Conservation (phyloP, 2,329 filamentous ascomycete genomes). For the Xylariaceae sp. region DNA sequence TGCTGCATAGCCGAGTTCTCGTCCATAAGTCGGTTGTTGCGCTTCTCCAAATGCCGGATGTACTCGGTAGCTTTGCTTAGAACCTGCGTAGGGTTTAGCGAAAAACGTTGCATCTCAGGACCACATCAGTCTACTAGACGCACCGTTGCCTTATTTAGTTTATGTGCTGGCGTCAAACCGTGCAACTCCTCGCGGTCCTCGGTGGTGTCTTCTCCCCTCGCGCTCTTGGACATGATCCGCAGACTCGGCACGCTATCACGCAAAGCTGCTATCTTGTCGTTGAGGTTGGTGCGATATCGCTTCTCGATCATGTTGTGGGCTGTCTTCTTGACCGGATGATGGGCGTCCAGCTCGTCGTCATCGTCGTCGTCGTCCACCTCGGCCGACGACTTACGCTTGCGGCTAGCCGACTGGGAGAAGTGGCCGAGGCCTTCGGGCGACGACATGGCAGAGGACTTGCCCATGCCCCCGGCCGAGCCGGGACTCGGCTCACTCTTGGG, state of each 20-base stretch:
- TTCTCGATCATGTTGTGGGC: conserved; percentile 99
- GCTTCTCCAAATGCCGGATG: conserved; percentile 86
- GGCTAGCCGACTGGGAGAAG: conserved; percentile 37
- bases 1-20: conserved; percentile 76
- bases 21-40: conserved; percentile 72
- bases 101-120: not conserved
- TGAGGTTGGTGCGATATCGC: conserved; percentile 89
- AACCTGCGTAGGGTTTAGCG: conserved; percentile 40
- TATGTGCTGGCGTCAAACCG: conserved; percentile 79
- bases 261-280: conserved; percentile 91
- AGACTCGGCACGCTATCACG: conserved; percentile 88
- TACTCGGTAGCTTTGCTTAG: conserved; percentile 95
- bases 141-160: conserved; percentile 94
- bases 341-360: conserved; percentile 54
- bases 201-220: conserved; percentile 58
- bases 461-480: conserved; percentile 44
- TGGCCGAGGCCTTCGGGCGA: conserved; percentile 49
- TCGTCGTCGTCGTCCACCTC: conserved; percentile 48
- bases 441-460: conserved; percentile 40
- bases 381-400: conserved; percentile 64
- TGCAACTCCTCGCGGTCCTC: conserved; percentile 75
- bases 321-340: conserved; percentile 69
- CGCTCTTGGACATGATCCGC: conserved; percentile 71
- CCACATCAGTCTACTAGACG: conserved; percentile 2
- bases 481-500: conserved; percentile 52